Percentiles rank a stretch among this genome's conserved stretches.
These are phyloP conservation scores for Colletotrichum tropicicola DNA, from an alignment of 2,329 filamentous ascomycete genomes.

Conservation along the genomic window DNA sequence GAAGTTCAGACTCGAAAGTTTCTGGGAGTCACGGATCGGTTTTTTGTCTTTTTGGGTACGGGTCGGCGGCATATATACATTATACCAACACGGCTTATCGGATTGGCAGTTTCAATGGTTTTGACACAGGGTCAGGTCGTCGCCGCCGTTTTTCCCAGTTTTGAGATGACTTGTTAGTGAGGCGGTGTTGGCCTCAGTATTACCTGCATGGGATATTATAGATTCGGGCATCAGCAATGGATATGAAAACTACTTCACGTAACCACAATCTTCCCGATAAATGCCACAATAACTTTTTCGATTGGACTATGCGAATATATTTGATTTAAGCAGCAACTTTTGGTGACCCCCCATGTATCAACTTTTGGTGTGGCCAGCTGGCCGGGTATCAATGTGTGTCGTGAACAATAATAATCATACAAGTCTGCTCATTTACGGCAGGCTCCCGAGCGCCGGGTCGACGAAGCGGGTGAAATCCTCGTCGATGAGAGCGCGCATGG, in stretches of 20 bases:
- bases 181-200: too few species aligned
- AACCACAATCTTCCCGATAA: too few species aligned
- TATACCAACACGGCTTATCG: background rate
- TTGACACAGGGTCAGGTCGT: too few species aligned
- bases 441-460: constrained; percentile 27
- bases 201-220: too few species aligned
- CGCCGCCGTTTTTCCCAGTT: too few species aligned
- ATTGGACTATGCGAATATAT: too few species aligned
- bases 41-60: constrained; percentile 1
- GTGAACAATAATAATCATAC: too few species aligned
- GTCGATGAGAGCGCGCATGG: constrained; percentile 49
- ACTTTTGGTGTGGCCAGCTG: constrained; percentile 12
- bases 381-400: constrained; percentile 29
- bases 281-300: too few species aligned
- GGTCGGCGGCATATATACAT: background rate
- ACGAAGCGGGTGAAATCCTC: constrained; percentile 22
- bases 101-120: background rate
- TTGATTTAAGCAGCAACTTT: constrained; percentile 24
- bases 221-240: too few species aligned
- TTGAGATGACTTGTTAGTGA: too few species aligned
- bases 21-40: background rate
- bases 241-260: too few species aligned
- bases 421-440: too few species aligned
- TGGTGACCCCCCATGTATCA: constrained; percentile 5
- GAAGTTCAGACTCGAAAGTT: background rate